phyloP scores from a whole-genome alignment of 306 rosid species.

The Alnus glutinosa region DNA sequence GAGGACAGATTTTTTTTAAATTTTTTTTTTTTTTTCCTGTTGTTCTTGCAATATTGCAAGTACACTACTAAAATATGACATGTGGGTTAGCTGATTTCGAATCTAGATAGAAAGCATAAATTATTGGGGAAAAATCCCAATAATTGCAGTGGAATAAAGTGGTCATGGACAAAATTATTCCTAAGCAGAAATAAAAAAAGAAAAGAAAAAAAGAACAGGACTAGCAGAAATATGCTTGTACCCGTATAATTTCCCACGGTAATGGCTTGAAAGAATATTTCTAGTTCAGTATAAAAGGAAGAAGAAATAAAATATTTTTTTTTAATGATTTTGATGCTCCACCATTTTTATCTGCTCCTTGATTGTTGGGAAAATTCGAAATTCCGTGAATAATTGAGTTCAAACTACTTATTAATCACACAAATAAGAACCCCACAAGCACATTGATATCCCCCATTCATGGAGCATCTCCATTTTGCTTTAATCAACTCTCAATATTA shows the following conservation, averaged over 20 bases:
- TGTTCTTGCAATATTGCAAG: background rate
- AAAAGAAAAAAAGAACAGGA: no score
- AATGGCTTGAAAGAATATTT: background rate
- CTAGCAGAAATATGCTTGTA: no score
- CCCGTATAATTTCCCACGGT: no score
- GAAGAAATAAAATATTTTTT: no score
- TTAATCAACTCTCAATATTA: background rate
- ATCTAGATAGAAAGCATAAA: no score
- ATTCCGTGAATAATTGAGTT: constrained; percentile 2
- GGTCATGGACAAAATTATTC: no score
- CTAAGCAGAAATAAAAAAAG: no score
- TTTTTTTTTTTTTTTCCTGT: background rate
- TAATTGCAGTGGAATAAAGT: constrained; percentile 3
- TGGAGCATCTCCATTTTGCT: constrained; percentile 10
- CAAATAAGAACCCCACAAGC: constrained; percentile 1
- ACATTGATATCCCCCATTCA: no score
- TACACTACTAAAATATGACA: no score
- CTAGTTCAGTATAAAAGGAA: background rate
- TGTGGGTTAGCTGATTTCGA: no score
- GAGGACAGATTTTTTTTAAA: no score
- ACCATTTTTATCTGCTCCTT: background rate
- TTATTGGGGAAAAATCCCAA: background rate
- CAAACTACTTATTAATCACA: constrained; percentile 12
- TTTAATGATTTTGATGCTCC: background rate
- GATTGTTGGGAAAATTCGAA: background rate